phyloP scores from a whole-genome alignment of 2,329 filamentous ascomycete species.

The Fusarium sp. region DNA sequence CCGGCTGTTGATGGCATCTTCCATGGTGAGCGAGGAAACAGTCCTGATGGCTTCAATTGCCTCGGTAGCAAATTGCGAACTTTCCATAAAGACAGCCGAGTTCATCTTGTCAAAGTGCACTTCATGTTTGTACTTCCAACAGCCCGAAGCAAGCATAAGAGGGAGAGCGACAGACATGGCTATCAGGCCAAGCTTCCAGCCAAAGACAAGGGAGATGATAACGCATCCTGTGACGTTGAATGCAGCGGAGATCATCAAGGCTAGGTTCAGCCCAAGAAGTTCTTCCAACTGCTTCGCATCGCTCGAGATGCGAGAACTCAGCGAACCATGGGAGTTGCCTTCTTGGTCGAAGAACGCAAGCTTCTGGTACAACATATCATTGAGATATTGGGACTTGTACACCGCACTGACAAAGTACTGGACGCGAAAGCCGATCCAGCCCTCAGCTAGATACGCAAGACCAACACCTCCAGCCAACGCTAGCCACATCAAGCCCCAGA shows the following conservation, averaged over 20 bases:
- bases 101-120: constrained; percentile 66
- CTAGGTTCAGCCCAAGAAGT: constrained; percentile 46
- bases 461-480: constrained; percentile 44
- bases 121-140: constrained; percentile 56
- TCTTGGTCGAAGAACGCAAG: constrained; percentile 46
- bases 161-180: constrained; percentile 51
- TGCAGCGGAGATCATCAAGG: constrained; percentile 42
- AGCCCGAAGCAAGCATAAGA: constrained; percentile 47
- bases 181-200: constrained; percentile 52
- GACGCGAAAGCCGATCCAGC: constrained; percentile 31
- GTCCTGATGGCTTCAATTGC: constrained; percentile 71
- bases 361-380: constrained; percentile 44
- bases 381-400: constrained; percentile 45
- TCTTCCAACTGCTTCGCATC: constrained; percentile 49
- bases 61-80: constrained; percentile 70
- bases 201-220: constrained; percentile 45
- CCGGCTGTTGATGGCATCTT: constrained; percentile 59
- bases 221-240: constrained; percentile 46
- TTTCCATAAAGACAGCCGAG: constrained; percentile 64
- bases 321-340: constrained; percentile 42
- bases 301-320: constrained; percentile 42
- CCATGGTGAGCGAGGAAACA: constrained; percentile 67
- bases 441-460: constrained; percentile 41
- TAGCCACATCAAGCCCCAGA: constrained; percentile 48
- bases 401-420: constrained; percentile 33